Conservation (phyloP, 202 grass and related monocot genomes). For the Digitaria exilis region DNA sequence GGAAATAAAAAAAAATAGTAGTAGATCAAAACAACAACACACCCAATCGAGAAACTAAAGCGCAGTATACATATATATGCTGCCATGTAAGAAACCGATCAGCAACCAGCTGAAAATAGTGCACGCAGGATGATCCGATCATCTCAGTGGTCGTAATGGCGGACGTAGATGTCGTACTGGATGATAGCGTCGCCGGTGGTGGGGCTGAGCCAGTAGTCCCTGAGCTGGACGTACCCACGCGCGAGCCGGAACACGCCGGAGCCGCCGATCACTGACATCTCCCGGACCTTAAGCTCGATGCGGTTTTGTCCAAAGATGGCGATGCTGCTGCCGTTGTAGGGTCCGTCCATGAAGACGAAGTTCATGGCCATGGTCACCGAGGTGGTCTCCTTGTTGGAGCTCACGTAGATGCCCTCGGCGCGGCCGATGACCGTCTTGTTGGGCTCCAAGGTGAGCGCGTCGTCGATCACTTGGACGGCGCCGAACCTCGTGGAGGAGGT, state of each 20-base stretch:
- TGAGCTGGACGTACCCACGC: constrained; percentile 42
- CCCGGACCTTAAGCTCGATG: constrained; percentile 21
- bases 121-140: too few relatives aligned
- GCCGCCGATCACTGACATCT: constrained; percentile 65
- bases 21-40: too few relatives aligned
- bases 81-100: too few relatives aligned
- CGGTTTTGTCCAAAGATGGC: constrained; percentile 55
- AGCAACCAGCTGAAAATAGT: too few relatives aligned
- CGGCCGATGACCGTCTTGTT: constrained; percentile 48
- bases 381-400: constrained; percentile 5
- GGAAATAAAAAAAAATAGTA: too few relatives aligned
- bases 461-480: constrained; percentile 47
- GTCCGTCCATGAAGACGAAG: constrained; percentile 50
- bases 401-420: constrained; percentile 59
- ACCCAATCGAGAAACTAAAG: too few relatives aligned
- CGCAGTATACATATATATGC: too few relatives aligned
- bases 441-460: constrained; percentile 54
- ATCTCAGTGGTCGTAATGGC: background rate
- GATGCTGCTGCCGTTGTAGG: constrained; percentile 63
- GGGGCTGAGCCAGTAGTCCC: constrained; percentile 14
- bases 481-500: constrained; percentile 23
- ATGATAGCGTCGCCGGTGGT: constrained; percentile 51
- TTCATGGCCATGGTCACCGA: constrained; percentile 67
- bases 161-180: constrained; percentile 60
- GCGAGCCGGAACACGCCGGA: constrained; percentile 61